These are phyloP conservation scores for Urochloa ruziziensis DNA, from an alignment of 176 grass and related monocot genomes.

Conservation along the genomic window DNA sequence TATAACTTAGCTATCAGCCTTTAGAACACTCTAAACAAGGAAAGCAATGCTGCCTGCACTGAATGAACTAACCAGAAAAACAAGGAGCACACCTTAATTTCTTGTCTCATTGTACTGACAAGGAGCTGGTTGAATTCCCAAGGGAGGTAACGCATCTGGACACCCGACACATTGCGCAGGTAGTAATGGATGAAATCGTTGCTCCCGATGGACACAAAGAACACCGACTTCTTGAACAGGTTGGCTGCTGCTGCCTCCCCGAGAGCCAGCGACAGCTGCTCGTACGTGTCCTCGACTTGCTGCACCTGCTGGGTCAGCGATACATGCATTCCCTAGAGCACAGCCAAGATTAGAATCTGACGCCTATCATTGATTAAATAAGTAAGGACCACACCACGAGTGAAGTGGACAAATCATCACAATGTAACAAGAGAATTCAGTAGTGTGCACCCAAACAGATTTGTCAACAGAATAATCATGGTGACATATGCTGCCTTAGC, in stretches of 20 bases:
- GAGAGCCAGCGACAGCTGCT: slow-evolving; percentile 56
- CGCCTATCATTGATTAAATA: neutral
- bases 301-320: slow-evolving; percentile 74
- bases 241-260: slow-evolving; percentile 56
- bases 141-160: slow-evolving; percentile 61
- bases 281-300: slow-evolving; percentile 65
- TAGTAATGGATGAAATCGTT: slow-evolving; percentile 92
- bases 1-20: neutral
- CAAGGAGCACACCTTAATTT: slow-evolving; percentile 48
- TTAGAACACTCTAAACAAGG: neutral
- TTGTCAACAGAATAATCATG: neutral
- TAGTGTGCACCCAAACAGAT: neutral
- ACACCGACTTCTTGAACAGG: slow-evolving; percentile 57
- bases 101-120: slow-evolving; percentile 56
- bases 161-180: slow-evolving; percentile 52
- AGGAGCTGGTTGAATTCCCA: slow-evolving; percentile 86
- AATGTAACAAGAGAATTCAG: neutral
- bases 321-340: slow-evolving; percentile 62
- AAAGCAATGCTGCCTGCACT: neutral
- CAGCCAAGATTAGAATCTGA: neutral
- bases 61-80: slow-evolving; percentile 2
- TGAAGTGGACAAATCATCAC: neutral
- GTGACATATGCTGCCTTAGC: neutral
- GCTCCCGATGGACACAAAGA: slow-evolving; percentile 74
- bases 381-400: neutral